Conservation (phyloP, 352 stramenopile genomes). For the Phytophthora hibernalis region DNA sequence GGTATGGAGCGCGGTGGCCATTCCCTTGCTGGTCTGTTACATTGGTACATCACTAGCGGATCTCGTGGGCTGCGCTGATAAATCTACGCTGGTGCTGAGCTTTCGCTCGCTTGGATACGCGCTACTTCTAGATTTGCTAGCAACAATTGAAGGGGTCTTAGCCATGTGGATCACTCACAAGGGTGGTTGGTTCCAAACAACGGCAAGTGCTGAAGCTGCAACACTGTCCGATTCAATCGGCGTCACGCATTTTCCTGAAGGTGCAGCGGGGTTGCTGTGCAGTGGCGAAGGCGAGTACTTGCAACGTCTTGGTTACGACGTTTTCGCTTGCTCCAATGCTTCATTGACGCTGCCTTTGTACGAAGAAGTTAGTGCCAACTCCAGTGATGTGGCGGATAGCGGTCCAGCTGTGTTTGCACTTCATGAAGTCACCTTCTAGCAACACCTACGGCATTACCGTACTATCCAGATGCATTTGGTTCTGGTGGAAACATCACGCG, state of each 20-base stretch:
- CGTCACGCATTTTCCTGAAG: conserved; percentile 28
- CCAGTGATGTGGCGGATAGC: conserved; percentile 20
- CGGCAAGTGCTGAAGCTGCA: conserved; percentile 1
- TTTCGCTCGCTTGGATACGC: conserved; percentile 45
- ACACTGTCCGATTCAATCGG: conserved; percentile 31
- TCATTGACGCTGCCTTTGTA: conserved; percentile 49
- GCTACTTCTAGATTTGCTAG: conserved; percentile 39
- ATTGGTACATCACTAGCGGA: conserved; percentile 51
- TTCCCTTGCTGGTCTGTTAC: conserved; percentile 60
- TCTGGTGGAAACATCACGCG: conserved; percentile 11
- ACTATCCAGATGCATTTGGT: conserved; percentile 36
- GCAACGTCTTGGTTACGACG: conserved; percentile 32
- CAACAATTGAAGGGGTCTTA: conserved; percentile 45
- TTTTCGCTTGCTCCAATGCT: conserved; percentile 56
- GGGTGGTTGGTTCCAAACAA: conserved; percentile 35
- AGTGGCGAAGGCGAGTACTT: conserved; percentile 42
- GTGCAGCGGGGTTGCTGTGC: conserved; percentile 53
- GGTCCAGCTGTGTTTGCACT: conserved; percentile 42
- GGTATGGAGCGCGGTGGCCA: conserved; percentile 49
- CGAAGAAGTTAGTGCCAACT: conserved; percentile 34
- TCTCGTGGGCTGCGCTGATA: conserved; percentile 49
- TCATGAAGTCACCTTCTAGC: conserved; percentile 41
- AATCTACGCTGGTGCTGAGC: conserved; percentile 40
- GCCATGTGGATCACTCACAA: conserved; percentile 39
- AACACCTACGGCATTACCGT: conserved; percentile 11